phyloP scores from a whole-genome alignment of 768 basidiomycete species.

The Auricularia sp. region DNA sequence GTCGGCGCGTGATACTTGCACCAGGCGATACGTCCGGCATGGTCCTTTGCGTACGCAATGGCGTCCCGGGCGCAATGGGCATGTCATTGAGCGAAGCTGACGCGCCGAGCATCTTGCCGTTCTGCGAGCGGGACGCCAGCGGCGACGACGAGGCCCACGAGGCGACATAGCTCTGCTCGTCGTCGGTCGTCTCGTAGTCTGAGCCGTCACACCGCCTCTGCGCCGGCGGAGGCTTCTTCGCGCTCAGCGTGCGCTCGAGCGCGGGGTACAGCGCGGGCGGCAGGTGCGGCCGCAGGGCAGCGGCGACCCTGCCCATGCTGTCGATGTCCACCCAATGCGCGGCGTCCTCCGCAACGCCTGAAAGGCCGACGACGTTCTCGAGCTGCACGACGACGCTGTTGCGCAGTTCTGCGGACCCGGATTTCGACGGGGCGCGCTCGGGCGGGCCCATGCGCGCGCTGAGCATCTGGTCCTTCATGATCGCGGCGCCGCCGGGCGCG shows the following conservation, averaged over 20 bases:
- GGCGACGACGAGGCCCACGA: background rate
- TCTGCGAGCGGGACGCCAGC: background rate
- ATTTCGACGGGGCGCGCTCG: conserved; percentile 5
- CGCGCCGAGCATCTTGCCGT: background rate
- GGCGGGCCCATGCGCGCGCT: conserved; percentile 2
- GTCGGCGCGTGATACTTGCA: background rate
- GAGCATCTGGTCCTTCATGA: conserved; percentile 16
- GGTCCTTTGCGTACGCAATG: background rate
- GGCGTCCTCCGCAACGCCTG: conserved; percentile 34
- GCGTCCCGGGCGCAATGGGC: background rate
- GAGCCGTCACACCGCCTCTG: background rate
- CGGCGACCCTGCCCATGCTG: conserved; percentile 33
- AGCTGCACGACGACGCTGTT: conserved; percentile 40
- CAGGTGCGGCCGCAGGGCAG: conserved; percentile 35
- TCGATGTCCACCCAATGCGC: conserved; percentile 46
- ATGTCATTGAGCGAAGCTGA: background rate
- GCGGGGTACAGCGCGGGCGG: conserved; percentile 8
- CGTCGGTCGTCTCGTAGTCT: background rate
- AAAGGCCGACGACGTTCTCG: conserved; percentile 55
- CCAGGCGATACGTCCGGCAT: background rate
- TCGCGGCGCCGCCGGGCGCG: conserved; percentile 19
- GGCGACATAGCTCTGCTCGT: background rate
- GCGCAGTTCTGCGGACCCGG: conserved; percentile 8
- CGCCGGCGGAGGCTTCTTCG: background rate
- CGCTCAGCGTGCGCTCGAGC: background rate